Percentiles rank a stretch among this genome's conserved stretches.
These are phyloP conservation scores for Schwanniomyces yamadae DNA, from an alignment of 805 yeast species.

Conservation along the genomic window DNA sequence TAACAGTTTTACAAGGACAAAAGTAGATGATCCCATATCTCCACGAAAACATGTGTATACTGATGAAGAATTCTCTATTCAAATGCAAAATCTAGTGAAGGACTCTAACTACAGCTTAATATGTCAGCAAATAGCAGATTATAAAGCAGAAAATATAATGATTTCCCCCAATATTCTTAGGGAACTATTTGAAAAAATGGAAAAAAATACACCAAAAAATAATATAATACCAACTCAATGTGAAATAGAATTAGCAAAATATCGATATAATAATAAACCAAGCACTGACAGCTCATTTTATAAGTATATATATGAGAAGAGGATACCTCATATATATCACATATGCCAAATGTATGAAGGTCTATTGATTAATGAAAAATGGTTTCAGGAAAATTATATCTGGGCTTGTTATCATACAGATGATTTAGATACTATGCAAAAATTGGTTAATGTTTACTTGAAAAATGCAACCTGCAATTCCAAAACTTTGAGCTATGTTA, in stretches of 20 bases:
- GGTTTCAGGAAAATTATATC: constrained; percentile 25
- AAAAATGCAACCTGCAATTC: constrained; percentile 19
- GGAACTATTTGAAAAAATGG: constrained; percentile 9
- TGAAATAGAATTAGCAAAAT: constrained; percentile 12
- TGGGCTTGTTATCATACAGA: constrained; percentile 38
- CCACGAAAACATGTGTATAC: not conserved
- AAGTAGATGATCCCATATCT: no score
- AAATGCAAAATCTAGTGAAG: not conserved
- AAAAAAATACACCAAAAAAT: constrained; percentile 8
- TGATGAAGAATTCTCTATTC: not conserved
- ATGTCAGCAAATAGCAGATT: not conserved
- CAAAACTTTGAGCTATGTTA: constrained; percentile 25
- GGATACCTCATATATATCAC: constrained; percentile 21
- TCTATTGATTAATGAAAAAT: constrained; percentile 9
- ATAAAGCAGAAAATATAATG: constrained; percentile 6
- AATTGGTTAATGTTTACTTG: constrained; percentile 20
- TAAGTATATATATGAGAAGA: constrained; percentile 13
- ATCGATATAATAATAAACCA: constrained; percentile 7
- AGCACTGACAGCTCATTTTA: constrained; percentile 10
- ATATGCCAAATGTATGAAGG: constrained; percentile 20
- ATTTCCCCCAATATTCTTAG: constrained; percentile 8
- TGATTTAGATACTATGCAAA: constrained; percentile 24
- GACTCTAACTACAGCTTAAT: not conserved
- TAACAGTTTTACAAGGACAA: no score
- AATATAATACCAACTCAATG: constrained; percentile 4